phyloP scores from a whole-genome alignment of 2,329 filamentous ascomycete genomes.

The Capronia americana region DNA sequence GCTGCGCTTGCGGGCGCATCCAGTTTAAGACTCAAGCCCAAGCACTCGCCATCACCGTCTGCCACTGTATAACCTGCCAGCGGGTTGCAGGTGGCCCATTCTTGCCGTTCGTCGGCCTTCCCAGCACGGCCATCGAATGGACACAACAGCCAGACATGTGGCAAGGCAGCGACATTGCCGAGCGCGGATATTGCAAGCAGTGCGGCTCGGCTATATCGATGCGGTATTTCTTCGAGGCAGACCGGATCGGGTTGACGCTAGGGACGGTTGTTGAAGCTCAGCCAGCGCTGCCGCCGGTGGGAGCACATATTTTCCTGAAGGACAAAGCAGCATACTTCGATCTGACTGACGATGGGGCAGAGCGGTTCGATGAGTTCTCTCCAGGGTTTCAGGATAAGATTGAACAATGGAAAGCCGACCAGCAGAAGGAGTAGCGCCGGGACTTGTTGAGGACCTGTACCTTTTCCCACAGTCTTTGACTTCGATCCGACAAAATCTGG shows the following conservation, averaged over 20 bases:
- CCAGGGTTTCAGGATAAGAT: conserved; percentile 38
- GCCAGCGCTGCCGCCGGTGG: conserved; percentile 41
- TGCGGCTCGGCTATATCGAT: conserved; percentile 58
- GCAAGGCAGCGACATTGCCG: conserved; percentile 49
- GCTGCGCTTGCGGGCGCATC: conserved; percentile 37
- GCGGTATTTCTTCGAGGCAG: conserved; percentile 46
- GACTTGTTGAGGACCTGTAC: conserved; percentile 3
- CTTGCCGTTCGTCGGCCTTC: conserved; percentile 52
- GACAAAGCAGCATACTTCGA: conserved; percentile 51
- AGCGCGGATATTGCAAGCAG: conserved; percentile 52
- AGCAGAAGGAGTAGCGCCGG: conserved; percentile 32
- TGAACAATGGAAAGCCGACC: conserved; percentile 39
- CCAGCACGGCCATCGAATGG: conserved; percentile 43
- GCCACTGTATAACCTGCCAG: conserved; percentile 59
- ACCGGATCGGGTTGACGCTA: conserved; percentile 46
- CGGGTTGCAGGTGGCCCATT: conserved; percentile 56
- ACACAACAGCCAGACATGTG: conserved; percentile 44
- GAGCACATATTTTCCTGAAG: conserved; percentile 54
- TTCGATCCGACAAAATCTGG: neutral
- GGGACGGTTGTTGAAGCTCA: conserved; percentile 51
- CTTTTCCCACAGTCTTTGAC: neutral
- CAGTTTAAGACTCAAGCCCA: conserved; percentile 27
- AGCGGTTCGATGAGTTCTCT: conserved; percentile 41
- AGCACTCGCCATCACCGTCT: conserved; percentile 50
- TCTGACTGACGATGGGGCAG: conserved; percentile 47